Conservation (phyloP, 2,329 filamentous ascomycete species). For the Exophiala bonariae region DNA sequence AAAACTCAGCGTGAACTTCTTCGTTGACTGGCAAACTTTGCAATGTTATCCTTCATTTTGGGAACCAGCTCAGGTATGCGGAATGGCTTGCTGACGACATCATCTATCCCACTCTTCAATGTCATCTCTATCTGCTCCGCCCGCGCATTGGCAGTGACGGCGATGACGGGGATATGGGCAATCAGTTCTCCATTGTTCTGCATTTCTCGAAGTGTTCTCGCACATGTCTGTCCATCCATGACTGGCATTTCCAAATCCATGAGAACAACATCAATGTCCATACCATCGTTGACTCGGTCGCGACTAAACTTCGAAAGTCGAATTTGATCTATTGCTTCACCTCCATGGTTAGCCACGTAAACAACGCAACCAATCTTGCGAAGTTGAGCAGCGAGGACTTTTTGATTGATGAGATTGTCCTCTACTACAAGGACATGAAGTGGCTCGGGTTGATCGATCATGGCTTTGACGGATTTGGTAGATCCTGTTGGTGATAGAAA, state of each 20-base stretch:
- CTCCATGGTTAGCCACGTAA: conserved; percentile 39
- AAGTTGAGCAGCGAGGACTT: conserved; percentile 39
- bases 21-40: conserved; percentile 13
- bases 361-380: conserved; percentile 37
- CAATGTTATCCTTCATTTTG: conserved; percentile 61
- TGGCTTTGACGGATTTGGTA: background rate
- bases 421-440: conserved; percentile 41
- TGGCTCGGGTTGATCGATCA: conserved; percentile 1
- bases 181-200: conserved; percentile 54
- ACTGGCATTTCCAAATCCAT: conserved; percentile 85
- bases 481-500: background rate
- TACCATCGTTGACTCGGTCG: conserved; percentile 19
- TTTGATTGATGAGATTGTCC: conserved; percentile 46
- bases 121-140: conserved; percentile 72
- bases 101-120: conserved; percentile 72
- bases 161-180: conserved; percentile 34
- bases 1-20: too few relatives aligned
- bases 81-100: conserved; percentile 79
- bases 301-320: conserved; percentile 75
- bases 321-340: conserved; percentile 45
- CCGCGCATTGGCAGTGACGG: conserved; percentile 70
- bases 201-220: conserved; percentile 66
- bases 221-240: conserved; percentile 78
- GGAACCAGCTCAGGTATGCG: conserved; percentile 69
- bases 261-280: conserved; percentile 62